Evolutionary conservation across 2,329 filamentous ascomycete species (phyloP).

Genomic region (Orbilia blumenaviensis): DNA sequence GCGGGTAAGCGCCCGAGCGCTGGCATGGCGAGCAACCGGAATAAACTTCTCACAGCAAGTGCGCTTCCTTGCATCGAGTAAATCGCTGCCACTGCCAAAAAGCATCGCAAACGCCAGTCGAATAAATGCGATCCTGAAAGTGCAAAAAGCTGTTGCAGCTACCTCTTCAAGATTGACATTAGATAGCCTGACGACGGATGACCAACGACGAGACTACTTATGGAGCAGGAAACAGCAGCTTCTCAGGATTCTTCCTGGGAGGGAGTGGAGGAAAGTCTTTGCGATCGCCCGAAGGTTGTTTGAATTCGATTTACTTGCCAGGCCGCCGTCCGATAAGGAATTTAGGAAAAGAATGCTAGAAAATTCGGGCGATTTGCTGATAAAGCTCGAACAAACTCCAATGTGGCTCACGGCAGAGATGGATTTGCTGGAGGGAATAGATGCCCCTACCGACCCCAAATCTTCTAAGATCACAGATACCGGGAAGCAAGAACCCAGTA

Average conservation of each 20-base stretch:
- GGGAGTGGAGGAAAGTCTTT: conserved; percentile 19
- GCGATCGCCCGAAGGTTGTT: conserved; percentile 20
- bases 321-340: not conserved
- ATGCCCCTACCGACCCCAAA: too few relatives aligned
- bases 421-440: not conserved
- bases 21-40: not conserved
- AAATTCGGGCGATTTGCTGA: not conserved
- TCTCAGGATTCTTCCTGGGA: not conserved
- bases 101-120: conserved; percentile 4
- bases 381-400: conserved; percentile 5
- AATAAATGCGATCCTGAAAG: not conserved
- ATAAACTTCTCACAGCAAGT: not conserved
- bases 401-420: conserved; percentile 15
- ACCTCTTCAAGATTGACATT: not conserved
- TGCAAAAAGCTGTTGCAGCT: conserved; percentile 17
- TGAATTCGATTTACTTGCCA: conserved; percentile 16
- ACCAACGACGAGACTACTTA: conserved; percentile 8
- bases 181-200: conserved; percentile 5
- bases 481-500: not conserved
- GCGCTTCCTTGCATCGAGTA: not conserved
- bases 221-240: conserved; percentile 25
- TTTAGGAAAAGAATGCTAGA: conserved; percentile 10
- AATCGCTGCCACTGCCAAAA: not conserved
- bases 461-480: too few relatives aligned
- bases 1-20: not conserved